Evolutionary conservation across 352 stramenopile species (phyloP).

Genomic region (Saprolegnia parasitica): DNA sequence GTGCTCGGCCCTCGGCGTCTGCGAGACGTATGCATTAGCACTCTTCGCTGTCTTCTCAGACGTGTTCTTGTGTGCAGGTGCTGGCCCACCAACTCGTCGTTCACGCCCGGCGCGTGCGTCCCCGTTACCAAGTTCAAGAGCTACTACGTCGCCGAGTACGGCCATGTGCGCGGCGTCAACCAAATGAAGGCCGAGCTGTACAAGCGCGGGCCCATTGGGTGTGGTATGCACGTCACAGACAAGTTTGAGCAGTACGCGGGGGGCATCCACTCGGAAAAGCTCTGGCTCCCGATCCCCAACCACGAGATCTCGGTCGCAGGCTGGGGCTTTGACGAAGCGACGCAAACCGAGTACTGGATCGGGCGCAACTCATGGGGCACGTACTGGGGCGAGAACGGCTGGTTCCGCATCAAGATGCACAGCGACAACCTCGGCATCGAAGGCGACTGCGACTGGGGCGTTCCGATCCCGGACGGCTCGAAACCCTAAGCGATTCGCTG

Average conservation of each 20-base stretch:
- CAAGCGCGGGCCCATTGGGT: constrained; percentile 87
- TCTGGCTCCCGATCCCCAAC: constrained; percentile 80
- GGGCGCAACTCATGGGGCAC: constrained; percentile 90
- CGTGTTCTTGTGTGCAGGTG: constrained; percentile 52
- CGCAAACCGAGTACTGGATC: constrained; percentile 89
- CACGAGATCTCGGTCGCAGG: constrained; percentile 88
- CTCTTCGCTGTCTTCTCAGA: background rate
- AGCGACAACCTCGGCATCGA: constrained; percentile 89
- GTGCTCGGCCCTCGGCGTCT: constrained; percentile 72
- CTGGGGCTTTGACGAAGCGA: constrained; percentile 83
- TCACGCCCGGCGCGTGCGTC: constrained; percentile 75
- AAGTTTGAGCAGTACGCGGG: constrained; percentile 78
- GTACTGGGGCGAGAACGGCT: constrained; percentile 91
- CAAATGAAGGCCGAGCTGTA: constrained; percentile 91
- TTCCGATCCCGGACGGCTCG: constrained; percentile 73
- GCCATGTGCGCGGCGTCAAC: constrained; percentile 73
- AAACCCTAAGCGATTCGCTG: constrained; percentile 37
- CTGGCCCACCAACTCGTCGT: constrained; percentile 84
- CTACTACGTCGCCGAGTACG: constrained; percentile 89
- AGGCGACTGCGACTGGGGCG: constrained; percentile 83
- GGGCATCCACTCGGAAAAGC: constrained; percentile 79
- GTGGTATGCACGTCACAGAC: constrained; percentile 77
- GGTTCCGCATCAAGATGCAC: constrained; percentile 88
- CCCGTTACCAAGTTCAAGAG: constrained; percentile 83
- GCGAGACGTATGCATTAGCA: constrained; percentile 59